These are phyloP conservation scores for Hymenoscyphus occultus DNA, from an alignment of 2,329 filamentous ascomycete genomes.

Conservation along the genomic window DNA sequence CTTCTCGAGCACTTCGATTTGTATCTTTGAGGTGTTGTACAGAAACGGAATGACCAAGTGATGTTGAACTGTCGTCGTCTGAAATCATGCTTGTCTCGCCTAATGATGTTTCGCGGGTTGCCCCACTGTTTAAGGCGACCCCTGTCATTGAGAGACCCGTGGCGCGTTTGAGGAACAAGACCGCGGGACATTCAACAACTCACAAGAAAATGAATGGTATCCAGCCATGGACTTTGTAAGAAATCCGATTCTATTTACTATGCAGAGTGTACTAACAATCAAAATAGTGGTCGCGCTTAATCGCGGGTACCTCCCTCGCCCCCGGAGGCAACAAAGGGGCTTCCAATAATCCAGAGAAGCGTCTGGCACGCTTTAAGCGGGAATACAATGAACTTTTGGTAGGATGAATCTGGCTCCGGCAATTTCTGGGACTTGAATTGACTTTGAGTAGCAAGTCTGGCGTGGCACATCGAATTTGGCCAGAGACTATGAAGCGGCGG, in stretches of 20 bases:
- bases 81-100: not conserved
- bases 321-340: slow-evolving; percentile 54
- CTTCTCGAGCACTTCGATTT: too few species aligned
- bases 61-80: not conserved
- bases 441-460: slow-evolving; percentile 51
- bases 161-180: not conserved
- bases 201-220: slow-evolving; percentile 15
- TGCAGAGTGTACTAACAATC: slow-evolving; percentile 17
- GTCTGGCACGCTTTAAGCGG: slow-evolving; percentile 64
- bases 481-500: slow-evolving; percentile 58
- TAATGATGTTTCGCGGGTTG: not conserved
- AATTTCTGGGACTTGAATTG: not conserved
- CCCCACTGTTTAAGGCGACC: not conserved
- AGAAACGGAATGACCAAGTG: not conserved
- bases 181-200: not conserved
- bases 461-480: slow-evolving; percentile 59
- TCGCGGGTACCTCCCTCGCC: slow-evolving; percentile 60
- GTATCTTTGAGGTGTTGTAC: not conserved
- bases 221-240: slow-evolving; percentile 34
- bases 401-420: slow-evolving; percentile 28
- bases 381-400: slow-evolving; percentile 63
- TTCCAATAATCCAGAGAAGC: slow-evolving; percentile 60
- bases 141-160: not conserved
- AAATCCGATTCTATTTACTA: not conserved
- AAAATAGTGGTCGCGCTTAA: slow-evolving; percentile 62